phyloP scores from a whole-genome alignment of 2,329 filamentous ascomycete species.

The Sclerotiophoma versabilis region DNA sequence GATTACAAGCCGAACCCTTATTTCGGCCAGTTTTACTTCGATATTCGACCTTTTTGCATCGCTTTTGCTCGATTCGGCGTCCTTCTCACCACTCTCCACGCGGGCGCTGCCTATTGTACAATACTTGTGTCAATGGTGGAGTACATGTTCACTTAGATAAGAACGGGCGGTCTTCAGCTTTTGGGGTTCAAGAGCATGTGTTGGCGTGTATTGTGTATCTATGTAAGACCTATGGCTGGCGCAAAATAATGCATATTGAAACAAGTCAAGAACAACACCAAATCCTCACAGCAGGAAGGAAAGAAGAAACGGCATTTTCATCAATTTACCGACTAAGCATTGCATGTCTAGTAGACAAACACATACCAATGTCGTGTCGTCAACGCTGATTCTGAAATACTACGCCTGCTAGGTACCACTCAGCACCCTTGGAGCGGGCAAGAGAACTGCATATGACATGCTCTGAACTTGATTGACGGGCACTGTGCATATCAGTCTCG shows the following conservation, averaged over 20 bases:
- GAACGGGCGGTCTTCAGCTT: constrained; percentile 10
- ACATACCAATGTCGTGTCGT: too few relatives aligned
- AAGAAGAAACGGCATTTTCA: too few relatives aligned
- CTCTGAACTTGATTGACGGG: too few relatives aligned
- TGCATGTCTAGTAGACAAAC: too few relatives aligned
- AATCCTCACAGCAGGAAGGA: too few relatives aligned
- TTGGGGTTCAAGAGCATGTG: constrained; percentile 3
- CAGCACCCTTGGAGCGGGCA: too few relatives aligned
- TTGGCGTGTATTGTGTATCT: constrained; percentile 17
- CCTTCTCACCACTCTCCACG: constrained; percentile 27
- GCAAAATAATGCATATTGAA: constrained; percentile 20
- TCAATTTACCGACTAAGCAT: too few relatives aligned
- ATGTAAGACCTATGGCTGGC: constrained; percentile 18
- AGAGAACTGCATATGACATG: too few relatives aligned
- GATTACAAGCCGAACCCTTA: neutral
- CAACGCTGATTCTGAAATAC: too few relatives aligned
- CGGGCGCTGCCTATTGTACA: constrained; percentile 25
- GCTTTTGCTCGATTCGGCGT: constrained; percentile 21
- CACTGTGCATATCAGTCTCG: too few relatives aligned
- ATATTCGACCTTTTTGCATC: constrained; percentile 22
- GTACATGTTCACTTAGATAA: constrained; percentile 12
- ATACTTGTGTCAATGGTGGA: constrained; percentile 24
- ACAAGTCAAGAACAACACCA: constrained; percentile 1
- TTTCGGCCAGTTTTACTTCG: constrained; percentile 9
- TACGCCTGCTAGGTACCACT: too few relatives aligned